phyloP scores from a whole-genome alignment of 163 green algal species.

The Chloromonas sp. region DNA sequence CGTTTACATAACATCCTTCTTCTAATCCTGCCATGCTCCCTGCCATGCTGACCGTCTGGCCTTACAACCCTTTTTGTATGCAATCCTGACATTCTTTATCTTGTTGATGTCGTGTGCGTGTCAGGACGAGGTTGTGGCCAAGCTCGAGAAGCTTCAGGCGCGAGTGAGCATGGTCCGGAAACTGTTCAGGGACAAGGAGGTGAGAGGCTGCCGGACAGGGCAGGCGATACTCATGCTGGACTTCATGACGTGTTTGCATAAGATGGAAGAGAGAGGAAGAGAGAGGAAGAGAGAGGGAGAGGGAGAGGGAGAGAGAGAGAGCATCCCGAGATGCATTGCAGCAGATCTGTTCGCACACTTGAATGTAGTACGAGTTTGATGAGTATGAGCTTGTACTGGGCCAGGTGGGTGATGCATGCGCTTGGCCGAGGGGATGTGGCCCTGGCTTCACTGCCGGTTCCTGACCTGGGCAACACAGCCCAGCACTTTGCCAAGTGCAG shows the following conservation, averaged over 20 bases:
- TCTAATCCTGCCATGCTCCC: background rate
- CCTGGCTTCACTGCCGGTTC: too few relatives aligned
- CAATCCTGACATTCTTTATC: too few relatives aligned
- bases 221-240: too few relatives aligned
- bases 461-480: too few relatives aligned
- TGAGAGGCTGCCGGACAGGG: background rate
- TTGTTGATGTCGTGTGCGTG: background rate
- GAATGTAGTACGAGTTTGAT: too few relatives aligned
- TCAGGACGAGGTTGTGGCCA: constrained; percentile 75
- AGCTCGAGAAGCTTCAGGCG: constrained; percentile 70
- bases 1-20: too few relatives aligned
- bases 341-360: too few relatives aligned
- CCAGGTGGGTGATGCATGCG: too few relatives aligned
- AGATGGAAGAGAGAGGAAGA: background rate
- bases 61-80: background rate
- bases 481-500: too few relatives aligned
- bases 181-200: constrained; percentile 72
- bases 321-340: background rate
- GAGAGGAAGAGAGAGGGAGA: background rate
- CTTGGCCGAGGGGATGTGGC: too few relatives aligned
- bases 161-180: constrained; percentile 62
- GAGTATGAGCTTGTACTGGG: too few relatives aligned
- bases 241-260: too few relatives aligned
- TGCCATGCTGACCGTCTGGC: background rate
- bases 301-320: background rate